Percentiles rank a stretch among this genome's conserved stretches.
Evolutionary conservation across 208 protist species (phyloP).

Genomic region (Leishmania guyanensis): DNA sequence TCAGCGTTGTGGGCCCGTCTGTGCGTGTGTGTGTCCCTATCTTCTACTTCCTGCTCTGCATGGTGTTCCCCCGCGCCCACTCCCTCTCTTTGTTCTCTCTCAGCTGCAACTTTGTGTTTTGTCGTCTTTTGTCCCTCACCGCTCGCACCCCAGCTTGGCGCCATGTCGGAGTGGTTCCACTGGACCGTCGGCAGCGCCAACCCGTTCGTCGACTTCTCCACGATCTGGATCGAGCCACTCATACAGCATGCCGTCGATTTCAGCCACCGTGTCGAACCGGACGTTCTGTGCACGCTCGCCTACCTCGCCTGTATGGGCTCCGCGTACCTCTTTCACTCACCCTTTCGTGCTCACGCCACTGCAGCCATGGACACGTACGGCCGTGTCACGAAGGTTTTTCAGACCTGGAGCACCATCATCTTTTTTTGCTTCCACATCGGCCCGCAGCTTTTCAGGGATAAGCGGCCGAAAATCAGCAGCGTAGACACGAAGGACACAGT

Average conservation of each 20-base stretch:
- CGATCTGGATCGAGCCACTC: constrained; percentile 24
- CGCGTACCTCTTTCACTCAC: constrained; percentile 80
- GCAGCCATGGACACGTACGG: constrained; percentile 60
- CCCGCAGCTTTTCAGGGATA: constrained; percentile 43
- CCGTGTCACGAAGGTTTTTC: constrained; percentile 62
- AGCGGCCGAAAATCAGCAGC: constrained; percentile 18
- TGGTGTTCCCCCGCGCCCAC: not conserved
- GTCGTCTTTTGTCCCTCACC: not conserved
- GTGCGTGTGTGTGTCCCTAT: not conserved
- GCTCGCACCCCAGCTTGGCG: not conserved
- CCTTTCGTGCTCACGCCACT: constrained; percentile 62
- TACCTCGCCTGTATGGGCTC: constrained; percentile 50
- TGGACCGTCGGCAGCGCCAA: constrained; percentile 18
- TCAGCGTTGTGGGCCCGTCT: not conserved
- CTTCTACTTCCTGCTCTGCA: not conserved
- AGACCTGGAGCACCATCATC: constrained; percentile 59
- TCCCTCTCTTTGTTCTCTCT: not conserved
- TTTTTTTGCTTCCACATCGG: constrained; percentile 65
- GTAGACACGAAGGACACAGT: constrained; percentile 13
- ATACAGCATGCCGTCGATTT: constrained; percentile 29
- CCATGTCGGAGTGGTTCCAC: constrained; percentile 3
- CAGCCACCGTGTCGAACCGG: constrained; percentile 28
- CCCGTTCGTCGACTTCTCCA: constrained; percentile 32
- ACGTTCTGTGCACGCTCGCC: constrained; percentile 41
- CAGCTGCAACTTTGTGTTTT: not conserved